A percentile compares a stretch with the other conserved stretches of the same genome.
Conservation (phyloP, 768 basidiomycete genomes). For the Leccinum barrowsii region DNA sequence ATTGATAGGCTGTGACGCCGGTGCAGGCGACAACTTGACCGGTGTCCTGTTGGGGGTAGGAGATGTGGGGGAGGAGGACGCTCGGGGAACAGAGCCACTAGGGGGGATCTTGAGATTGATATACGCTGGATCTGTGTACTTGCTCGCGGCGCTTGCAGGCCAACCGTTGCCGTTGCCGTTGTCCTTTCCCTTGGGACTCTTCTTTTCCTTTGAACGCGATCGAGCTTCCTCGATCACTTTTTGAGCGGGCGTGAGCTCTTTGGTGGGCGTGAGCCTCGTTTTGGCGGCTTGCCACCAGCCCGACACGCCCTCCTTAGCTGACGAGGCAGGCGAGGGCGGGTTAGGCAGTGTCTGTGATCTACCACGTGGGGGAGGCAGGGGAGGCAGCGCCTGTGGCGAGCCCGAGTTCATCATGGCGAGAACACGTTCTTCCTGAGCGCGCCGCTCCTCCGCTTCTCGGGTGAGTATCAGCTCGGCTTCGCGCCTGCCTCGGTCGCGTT, state of each 20-base stretch:
- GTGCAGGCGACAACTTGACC: conserved; percentile 30
- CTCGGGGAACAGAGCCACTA: conserved; percentile 43
- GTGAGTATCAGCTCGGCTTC: conserved; percentile 79
- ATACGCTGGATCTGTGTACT: conserved; percentile 55
- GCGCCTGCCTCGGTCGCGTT: conserved; percentile 69
- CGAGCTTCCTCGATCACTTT: conserved; percentile 77
- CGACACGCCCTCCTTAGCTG: conserved; percentile 53
- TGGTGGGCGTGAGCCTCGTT: conserved; percentile 73
- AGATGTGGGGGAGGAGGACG: conserved; percentile 52
- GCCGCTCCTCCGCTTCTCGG: conserved; percentile 65
- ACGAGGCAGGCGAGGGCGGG: conserved; percentile 60
- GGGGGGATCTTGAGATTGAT: conserved; percentile 54
- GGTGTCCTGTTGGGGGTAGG: conserved; percentile 49
- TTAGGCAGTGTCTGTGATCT: conserved; percentile 53
- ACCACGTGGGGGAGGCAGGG: conserved; percentile 62
- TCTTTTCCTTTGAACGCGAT: conserved; percentile 55
- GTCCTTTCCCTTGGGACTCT: conserved; percentile 37
- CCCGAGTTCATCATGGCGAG: conserved; percentile 62
- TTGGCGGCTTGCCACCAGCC: conserved; percentile 78
- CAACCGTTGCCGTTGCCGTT: conserved; percentile 40
- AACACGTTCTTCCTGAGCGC: conserved; percentile 68
- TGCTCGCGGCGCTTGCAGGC: conserved; percentile 51
- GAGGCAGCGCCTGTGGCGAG: conserved; percentile 43
- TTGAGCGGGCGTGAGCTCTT: conserved; percentile 83
- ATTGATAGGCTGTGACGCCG: conserved; percentile 44